These are phyloP conservation scores for Microbotryum scabiosae DNA, from an alignment of 1,284 basidiomycete species.

Conservation along the genomic window DNA sequence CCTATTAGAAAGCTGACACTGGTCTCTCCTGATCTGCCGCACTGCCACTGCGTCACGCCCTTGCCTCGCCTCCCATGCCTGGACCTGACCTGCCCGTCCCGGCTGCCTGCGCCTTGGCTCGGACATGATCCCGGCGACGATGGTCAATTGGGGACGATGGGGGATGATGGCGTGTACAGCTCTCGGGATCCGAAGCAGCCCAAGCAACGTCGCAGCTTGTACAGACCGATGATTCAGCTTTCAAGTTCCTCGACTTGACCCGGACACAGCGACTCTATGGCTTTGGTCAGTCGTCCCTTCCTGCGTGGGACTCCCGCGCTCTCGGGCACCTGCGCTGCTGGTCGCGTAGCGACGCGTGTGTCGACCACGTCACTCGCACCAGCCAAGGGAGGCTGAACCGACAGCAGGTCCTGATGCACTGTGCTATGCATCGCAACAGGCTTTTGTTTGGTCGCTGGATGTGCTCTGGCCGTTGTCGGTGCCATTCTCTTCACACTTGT, in stretches of 20 bases:
- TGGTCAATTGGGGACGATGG: no score
- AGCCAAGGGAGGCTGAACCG: not conserved
- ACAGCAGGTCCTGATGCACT: not conserved
- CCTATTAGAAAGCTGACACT: no score
- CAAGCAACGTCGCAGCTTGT: not conserved
- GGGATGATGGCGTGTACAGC: no score
- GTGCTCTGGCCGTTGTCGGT: conserved; percentile 68
- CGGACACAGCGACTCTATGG: conserved; percentile 72
- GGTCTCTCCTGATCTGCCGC: no score
- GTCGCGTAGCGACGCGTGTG: not conserved
- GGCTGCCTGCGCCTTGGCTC: no score
- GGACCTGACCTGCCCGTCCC: no score
- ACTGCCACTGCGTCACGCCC: no score
- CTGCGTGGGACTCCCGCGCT: not conserved
- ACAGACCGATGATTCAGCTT: conserved; percentile 58
- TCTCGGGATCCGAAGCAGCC: no score
- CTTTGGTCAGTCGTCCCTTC: conserved; percentile 43
- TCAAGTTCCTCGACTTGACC: conserved; percentile 65
- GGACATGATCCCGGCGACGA: no score
- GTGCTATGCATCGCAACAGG: not conserved
- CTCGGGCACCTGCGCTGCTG: no score
- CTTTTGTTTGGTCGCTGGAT: not conserved
- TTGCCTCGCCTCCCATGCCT: no score
- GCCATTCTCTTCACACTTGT: conserved; percentile 58
- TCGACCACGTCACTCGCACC: not conserved